These are phyloP conservation scores for Pelargonium myrrhifolium DNA, from an alignment of 441 rosid species.

Conservation along the genomic window DNA sequence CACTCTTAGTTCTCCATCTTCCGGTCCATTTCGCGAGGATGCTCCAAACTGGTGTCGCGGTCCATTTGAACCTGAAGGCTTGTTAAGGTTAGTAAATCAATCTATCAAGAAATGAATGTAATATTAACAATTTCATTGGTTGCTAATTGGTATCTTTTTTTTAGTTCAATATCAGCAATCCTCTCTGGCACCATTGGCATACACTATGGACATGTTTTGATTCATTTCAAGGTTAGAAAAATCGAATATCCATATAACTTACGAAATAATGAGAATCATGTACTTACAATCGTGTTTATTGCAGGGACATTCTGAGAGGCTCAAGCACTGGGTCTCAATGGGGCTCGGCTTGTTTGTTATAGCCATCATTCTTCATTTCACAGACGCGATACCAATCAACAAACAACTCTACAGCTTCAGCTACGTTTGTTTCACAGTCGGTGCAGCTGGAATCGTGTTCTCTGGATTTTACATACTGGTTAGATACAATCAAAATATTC, in stretches of 20 bases:
- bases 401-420: constrained; percentile 70
- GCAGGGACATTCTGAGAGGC: constrained; percentile 55
- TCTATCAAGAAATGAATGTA: neutral
- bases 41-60: constrained; percentile 55
- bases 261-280: neutral
- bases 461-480: constrained; percentile 54
- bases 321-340: constrained; percentile 54
- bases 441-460: constrained; percentile 59
- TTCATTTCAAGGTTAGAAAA: constrained; percentile 57
- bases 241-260: neutral
- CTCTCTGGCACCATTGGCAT: constrained; percentile 64
- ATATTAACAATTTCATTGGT: neutral
- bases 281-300: neutral
- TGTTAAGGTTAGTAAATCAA: constrained; percentile 36
- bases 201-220: constrained; percentile 58
- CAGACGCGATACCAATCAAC: constrained; percentile 71
- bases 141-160: neutral
- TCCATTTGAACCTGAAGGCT: constrained; percentile 72
- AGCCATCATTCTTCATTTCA: constrained; percentile 53
- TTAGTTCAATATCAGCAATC: constrained; percentile 55
- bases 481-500: neutral
- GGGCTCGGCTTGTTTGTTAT: constrained; percentile 33
- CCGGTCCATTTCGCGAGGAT: constrained; percentile 37
- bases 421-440: constrained; percentile 59
- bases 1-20: constrained; percentile 41